Evolutionary conservation across 371 early-diverging fungal species (phyloP), one percentile per base, ranked within the genome.

Genomic region (Nematocida major): DNA sequence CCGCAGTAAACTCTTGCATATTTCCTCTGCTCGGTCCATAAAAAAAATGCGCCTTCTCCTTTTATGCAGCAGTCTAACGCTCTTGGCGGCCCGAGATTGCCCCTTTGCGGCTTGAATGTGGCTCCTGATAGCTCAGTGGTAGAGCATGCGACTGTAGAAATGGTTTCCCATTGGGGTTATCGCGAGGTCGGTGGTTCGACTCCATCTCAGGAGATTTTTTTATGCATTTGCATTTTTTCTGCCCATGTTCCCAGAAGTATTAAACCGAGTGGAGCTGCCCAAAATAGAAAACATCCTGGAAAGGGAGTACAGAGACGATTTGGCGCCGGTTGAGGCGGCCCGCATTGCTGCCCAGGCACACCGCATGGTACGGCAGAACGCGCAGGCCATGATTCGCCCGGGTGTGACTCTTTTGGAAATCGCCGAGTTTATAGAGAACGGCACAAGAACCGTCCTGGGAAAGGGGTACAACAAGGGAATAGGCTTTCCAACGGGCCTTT

Each of bases 401-500:
- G 99, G 99, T 48, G 92, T 95, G 89, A 84, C 88, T 43, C 89
- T 96, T 90, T 90, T 89, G 20, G 93, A 93, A 24, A 91, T 97
- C 68, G 88, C 89, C 36, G 92, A 95, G 79, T 80, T 87, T 79
- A 93, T 97, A 66, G 97, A 97, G 85, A 93, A 96, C 78, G 91
- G 91, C 15, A 93, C 94, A 1, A 89, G 96, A 48, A 87, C 87
- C 20, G 84, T 97, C 54, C 88, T 96, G 24, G 91, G 92, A 83
- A 95, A 88, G 15, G 90, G 91, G 59, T 82, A 73, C 59, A 80
- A 81, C 57, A 63, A 82, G 68, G 87, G 93, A 0, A 92, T 96
- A 68, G 98, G 93, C 28, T 97, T 99, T 87, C 98, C 99, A n/a
- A 95, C 95, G 2, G 99, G 99, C 38, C 88, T 90, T 57, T 95